Base-by-base conservation (phyloP, 768 basidiomycete genomes). In the Boletus rubescentipes region DNA sequence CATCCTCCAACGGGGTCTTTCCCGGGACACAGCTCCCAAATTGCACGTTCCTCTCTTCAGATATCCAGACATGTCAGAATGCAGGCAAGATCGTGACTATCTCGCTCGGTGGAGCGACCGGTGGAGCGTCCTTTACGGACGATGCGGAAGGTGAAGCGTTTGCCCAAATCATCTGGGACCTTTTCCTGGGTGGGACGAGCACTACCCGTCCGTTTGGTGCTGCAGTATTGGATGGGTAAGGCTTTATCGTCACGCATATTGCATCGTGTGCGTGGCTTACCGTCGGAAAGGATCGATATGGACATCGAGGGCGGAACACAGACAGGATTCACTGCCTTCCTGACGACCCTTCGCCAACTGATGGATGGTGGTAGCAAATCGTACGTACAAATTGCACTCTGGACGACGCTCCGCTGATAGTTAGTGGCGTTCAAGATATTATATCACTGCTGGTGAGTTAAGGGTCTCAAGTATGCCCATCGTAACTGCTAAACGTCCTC, bases 151-250 rank as follows among this genome's bases (percentile, higher is more conserved):
- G 84, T 2, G 64, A 70, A 20, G 64, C 73, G 1, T 90, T 87
- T 66, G 87, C 83, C 0, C 77, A 84, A 36, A 83, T 78, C 0
- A 82, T 91, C 42, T 91, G 89, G 89, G 52, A 72, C 40, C 53
- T 87, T 46, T 89, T 89, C 68, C 73, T 91, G 18, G 88, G 87
- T 26, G 86, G 87, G 14, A 72, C 76, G 3, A 83, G 80, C 52
- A 67, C 64, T 23, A 87, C 81, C 4, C 79, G 88, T 51, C 89
- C 89, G 0, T 91, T 91, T 61, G 89, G 89, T 35, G 65, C 52
- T 51, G 89, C 86, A 9, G 77, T 88, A 48, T 75, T 91, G 14
- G 88, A 90, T 63, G 89, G 89, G 87, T 87, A 39, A 40, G 65
- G 15, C 16, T 59, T 2, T 15, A 15, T 31, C 16, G 2, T 48